Conservation (phyloP, 2,329 filamentous ascomycete genomes). For the Xylaria sp. region DNA sequence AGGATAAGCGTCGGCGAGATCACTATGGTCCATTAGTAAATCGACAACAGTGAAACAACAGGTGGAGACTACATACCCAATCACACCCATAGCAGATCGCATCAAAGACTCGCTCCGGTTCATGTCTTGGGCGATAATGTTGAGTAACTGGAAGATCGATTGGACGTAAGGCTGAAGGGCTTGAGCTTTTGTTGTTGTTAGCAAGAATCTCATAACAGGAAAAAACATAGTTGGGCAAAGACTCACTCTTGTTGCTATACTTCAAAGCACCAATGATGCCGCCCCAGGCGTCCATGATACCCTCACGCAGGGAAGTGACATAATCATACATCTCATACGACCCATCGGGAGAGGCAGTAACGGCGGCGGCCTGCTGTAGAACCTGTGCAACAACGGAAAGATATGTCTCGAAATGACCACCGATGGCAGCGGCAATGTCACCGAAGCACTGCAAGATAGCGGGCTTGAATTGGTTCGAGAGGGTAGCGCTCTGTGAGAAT, state of each 20-base stretch:
- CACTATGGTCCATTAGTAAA: slow-evolving; percentile 50
- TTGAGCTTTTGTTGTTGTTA: slow-evolving; percentile 48
- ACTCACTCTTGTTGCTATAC: slow-evolving; percentile 66
- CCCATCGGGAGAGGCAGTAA: slow-evolving; percentile 72
- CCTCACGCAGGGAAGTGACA: slow-evolving; percentile 87
- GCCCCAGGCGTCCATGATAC: slow-evolving; percentile 98
- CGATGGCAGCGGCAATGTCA: slow-evolving; percentile 92
- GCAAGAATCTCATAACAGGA: slow-evolving; percentile 4
- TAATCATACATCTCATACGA: slow-evolving; percentile 97
- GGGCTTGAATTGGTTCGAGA: slow-evolving; percentile 95
- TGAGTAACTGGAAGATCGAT: slow-evolving; percentile 81
- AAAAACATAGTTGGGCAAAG: slow-evolving; percentile 13
- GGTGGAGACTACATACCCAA: slow-evolving; percentile 61
- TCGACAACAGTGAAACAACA: background rate
- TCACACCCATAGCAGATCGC: slow-evolving; percentile 92
- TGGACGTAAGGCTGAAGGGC: slow-evolving; percentile 72
- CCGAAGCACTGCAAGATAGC: slow-evolving; percentile 97
- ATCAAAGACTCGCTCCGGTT: slow-evolving; percentile 90
- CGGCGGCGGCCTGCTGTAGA: slow-evolving; percentile 82
- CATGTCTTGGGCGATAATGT: slow-evolving; percentile 70
- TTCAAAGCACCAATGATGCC: slow-evolving; percentile 96
- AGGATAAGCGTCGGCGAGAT: slow-evolving; percentile 89
- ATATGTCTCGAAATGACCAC: slow-evolving; percentile 87
- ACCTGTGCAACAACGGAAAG: slow-evolving; percentile 88
- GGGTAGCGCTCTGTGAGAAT: slow-evolving; percentile 61